Evolutionary conservation across 768 basidiomycete species (phyloP).

Genomic region (Rhizopogon rudus): DNA sequence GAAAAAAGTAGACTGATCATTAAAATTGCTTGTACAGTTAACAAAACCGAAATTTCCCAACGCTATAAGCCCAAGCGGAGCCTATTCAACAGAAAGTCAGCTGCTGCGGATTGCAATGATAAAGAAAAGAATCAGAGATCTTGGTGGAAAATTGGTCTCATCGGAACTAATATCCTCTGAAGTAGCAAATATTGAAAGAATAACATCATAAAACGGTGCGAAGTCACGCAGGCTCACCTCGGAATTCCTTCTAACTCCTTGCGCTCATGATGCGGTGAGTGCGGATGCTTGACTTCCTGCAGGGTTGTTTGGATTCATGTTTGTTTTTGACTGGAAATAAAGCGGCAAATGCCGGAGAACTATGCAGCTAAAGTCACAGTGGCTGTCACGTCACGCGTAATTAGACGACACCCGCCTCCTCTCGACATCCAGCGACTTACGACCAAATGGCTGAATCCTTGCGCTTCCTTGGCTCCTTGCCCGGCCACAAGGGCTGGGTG

Average conservation of each 20-base stretch:
- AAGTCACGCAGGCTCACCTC: slow-evolving; percentile 7
- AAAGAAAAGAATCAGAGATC: slow-evolving; percentile 51
- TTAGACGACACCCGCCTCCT: slow-evolving; percentile 18
- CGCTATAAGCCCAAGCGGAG: neutral
- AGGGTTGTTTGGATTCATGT: too few relatives aligned
- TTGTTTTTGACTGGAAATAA: neutral
- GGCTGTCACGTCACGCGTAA: slow-evolving; percentile 49
- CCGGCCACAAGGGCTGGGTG: slow-evolving; percentile 96
- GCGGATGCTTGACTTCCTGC: too few relatives aligned
- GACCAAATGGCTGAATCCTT: slow-evolving; percentile 74
- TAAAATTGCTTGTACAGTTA: neutral
- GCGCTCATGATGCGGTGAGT: too few relatives aligned
- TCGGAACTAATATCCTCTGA: slow-evolving; percentile 47
- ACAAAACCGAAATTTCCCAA: too few relatives aligned
- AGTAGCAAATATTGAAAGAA: slow-evolving; percentile 62
- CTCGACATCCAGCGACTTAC: slow-evolving; percentile 19
- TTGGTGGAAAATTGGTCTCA: slow-evolving; percentile 68
- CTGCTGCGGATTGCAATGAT: neutral
- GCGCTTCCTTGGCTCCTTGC: slow-evolving; percentile 86
- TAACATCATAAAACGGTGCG: slow-evolving; percentile 33
- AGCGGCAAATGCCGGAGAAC: slow-evolving; percentile 35
- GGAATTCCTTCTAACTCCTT: slow-evolving; percentile 1
- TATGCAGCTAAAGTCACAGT: slow-evolving; percentile 60
- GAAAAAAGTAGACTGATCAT: neutral
- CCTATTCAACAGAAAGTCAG: slow-evolving; percentile 2